phyloP scores from a whole-genome alignment of 148 eudicot genomes.

The Rhododendron vialii region DNA sequence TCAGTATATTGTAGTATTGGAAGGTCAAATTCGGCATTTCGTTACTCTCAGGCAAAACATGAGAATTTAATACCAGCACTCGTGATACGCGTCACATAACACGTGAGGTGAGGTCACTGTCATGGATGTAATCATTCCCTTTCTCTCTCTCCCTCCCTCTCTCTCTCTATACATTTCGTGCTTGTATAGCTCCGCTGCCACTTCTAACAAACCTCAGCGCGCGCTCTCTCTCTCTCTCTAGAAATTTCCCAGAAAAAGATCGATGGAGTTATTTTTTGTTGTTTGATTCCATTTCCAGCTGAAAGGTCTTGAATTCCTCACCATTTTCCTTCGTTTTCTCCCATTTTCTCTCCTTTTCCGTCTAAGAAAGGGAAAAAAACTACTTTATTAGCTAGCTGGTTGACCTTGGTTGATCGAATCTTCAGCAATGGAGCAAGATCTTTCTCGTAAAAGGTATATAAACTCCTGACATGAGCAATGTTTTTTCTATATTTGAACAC shows the following conservation, averaged over 20 bases:
- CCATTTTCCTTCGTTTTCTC: not conserved
- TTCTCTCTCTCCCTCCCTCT: not conserved
- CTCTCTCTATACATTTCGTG: not conserved
- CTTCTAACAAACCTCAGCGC: not conserved
- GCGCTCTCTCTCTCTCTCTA: not conserved
- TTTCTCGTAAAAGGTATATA: not conserved
- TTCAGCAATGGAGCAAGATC: not conserved
- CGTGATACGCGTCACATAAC: not conserved
- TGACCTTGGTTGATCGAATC: conserved; percentile 1
- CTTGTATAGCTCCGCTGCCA: not conserved
- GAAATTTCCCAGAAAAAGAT: not conserved
- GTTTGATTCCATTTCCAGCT: not conserved
- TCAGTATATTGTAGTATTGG: no score
- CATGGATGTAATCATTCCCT: not conserved
- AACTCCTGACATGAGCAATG: no score
- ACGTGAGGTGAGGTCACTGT: not conserved
- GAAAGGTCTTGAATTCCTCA: not conserved
- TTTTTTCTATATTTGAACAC: not conserved
- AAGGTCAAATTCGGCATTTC: no score
- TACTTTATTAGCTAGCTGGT: not conserved
- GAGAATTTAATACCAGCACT: not conserved
- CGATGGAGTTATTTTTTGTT: not conserved
- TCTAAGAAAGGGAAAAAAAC: not conserved
- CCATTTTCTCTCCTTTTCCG: not conserved
- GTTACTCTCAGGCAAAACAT: not conserved